These are phyloP conservation scores for Aspergillus biplanus DNA, from an alignment of 495 filamentous ascomycete genomes.

Conservation along the genomic window DNA sequence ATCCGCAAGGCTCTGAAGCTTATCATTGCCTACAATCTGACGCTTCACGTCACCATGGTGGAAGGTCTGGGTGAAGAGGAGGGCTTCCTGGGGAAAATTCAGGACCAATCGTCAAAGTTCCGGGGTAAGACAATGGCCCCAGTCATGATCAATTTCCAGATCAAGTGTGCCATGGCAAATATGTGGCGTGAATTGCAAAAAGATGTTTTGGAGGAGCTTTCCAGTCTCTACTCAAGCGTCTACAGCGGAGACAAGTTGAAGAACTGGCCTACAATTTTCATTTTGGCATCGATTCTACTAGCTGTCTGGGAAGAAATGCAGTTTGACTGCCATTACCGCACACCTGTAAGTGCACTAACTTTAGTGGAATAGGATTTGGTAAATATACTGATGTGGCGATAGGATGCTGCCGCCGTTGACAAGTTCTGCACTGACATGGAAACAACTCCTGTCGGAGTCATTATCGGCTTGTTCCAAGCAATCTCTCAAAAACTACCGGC, in stretches of 20 bases:
- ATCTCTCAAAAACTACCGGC: conserved; percentile 92
- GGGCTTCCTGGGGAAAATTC: conserved; percentile 74
- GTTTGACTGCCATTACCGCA: conserved; percentile 92
- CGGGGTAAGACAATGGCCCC: conserved; percentile 85
- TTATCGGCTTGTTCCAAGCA: conserved; percentile 91
- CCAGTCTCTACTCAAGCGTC: conserved; percentile 84
- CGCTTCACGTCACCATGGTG: conserved; percentile 87
- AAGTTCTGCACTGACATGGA: conserved; percentile 97
- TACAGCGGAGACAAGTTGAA: conserved; percentile 92
- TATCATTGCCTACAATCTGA: conserved; percentile 90
- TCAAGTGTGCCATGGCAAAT: conserved; percentile 90
- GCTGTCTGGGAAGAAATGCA: conserved; percentile 98
- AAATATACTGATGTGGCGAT: conserved; percentile 7
- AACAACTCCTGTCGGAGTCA: conserved; percentile 88
- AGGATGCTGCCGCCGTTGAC: conserved; percentile 76
- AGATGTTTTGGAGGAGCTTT: conserved; percentile 90
- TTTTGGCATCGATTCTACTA: conserved; percentile 85
- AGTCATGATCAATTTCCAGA: conserved; percentile 98
- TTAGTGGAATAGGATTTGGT: not conserved
- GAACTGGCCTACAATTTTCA: conserved; percentile 98
- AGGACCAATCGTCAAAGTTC: conserved; percentile 77
- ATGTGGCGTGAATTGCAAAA: conserved; percentile 97
- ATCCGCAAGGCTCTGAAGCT: conserved; percentile 91
- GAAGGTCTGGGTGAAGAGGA: conserved; percentile 84
- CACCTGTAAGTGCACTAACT: conserved; percentile 52